Base-by-base conservation (phyloP, 2,329 filamentous ascomycete species). In the Ceratocystis harringtonii region DNA sequence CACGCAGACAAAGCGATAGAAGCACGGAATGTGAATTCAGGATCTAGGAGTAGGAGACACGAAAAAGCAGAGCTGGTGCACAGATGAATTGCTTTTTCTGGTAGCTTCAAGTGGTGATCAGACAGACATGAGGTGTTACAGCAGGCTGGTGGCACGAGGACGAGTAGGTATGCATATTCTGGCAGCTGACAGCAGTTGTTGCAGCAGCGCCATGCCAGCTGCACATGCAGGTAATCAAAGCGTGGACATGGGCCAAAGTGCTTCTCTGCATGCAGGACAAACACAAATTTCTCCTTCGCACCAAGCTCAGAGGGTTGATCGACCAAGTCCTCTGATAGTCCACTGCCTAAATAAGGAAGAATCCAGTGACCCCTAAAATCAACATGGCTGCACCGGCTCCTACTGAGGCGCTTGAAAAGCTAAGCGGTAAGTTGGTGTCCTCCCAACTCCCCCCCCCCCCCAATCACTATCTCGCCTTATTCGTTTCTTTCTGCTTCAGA, bases 391-490 rank as follows among this genome's bases (percentile, higher is more conserved):
- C 69, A 45, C 69, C 71, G 69, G 68, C 68, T 68, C 69, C 70
- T 66, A 68, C 70, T 60, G 70, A 72, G 69, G 70, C 69, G 67
- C 70, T 71, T 65, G 69, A 71, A 63, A 70, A 70, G 69, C 70
- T 72, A 62, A 69, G 66, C 67, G 70, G 70, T 72, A 68, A 63
- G 62, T 67, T 17, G 25, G 10, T 3, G n/a, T 50, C 10, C 22
- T 50, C 36, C 36, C 36, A 41, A 41, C 22, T 25, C 22, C 22
- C 22, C 22, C 2, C 22, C 22, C 22, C 4, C 36, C 36, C 8
- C 36, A 41, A 12, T 41, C 36, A 41, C 36, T 10, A 12, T 50
- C 17, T 43, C 15, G 48, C 25, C 10, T 25, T 52, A 5, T 25
- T 30, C 28, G n/a, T 48, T 44, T 15, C 25, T 19, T 62, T 43